Percentiles rank a stretch among this genome's conserved stretches.
Conservation (phyloP, 495 filamentous ascomycete species). For the Podospora tetraspora region DNA sequence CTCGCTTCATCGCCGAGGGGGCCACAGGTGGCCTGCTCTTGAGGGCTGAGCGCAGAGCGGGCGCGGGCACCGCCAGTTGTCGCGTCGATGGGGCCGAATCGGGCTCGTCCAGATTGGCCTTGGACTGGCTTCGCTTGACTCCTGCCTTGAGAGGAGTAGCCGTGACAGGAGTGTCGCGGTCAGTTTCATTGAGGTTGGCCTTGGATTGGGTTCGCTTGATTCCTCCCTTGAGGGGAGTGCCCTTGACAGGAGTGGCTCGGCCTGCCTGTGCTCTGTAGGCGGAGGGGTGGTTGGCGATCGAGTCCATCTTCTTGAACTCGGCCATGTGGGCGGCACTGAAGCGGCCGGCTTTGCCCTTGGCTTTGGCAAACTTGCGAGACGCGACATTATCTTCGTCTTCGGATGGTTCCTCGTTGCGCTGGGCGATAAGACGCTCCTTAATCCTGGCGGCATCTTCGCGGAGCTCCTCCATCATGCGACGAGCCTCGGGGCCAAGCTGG, state of each 20-base stretch:
- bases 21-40: conserved; percentile 24
- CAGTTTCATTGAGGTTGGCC: conserved; percentile 61
- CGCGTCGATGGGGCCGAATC: conserved; percentile 39
- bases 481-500: conserved; percentile 65
- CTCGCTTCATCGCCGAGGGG: conserved; percentile 55
- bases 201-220: conserved; percentile 51
- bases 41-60: conserved; percentile 22
- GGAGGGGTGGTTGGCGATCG: conserved; percentile 79
- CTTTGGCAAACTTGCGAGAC: conserved; percentile 63
- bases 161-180: conserved; percentile 41
- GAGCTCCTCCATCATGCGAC: conserved; percentile 69
- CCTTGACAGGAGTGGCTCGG: conserved; percentile 43
- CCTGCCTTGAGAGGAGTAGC: conserved; percentile 46
- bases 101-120: conserved; percentile 62
- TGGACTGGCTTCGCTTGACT: conserved; percentile 50
- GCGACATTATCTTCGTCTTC: conserved; percentile 36
- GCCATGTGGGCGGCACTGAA: conserved; percentile 80
- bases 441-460: conserved; percentile 64
- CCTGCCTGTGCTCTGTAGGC: conserved; percentile 62
- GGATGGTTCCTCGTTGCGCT: conserved; percentile 44
- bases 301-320: conserved; percentile 95
- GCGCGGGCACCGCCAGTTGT: conserved; percentile 23
- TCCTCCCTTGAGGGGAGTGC: conserved; percentile 45
- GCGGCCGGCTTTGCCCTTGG: conserved; percentile 69
- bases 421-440: conserved; percentile 56